These are phyloP conservation scores for Neolentinus lepideus DNA, from an alignment of 1,284 basidiomycete species.

Conservation along the genomic window DNA sequence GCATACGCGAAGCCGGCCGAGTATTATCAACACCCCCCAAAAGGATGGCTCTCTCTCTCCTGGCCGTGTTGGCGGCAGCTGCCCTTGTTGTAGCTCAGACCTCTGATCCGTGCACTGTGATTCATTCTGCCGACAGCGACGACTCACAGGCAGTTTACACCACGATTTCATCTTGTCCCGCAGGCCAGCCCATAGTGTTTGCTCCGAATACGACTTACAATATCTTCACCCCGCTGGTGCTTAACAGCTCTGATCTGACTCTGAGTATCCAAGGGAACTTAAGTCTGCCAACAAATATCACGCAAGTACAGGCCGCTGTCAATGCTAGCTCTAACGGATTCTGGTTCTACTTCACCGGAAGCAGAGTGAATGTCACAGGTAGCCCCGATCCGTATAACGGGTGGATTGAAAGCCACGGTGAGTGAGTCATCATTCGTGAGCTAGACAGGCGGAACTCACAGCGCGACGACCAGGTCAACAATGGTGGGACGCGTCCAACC, in stretches of 20 bases:
- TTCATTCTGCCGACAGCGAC: background rate
- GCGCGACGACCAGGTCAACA: slow-evolving; percentile 12
- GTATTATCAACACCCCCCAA: background rate
- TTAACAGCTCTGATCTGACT: background rate
- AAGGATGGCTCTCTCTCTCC: background rate
- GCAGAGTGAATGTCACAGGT: slow-evolving; percentile 50
- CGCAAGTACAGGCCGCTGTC: slow-evolving; percentile 35
- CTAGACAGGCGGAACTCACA: background rate
- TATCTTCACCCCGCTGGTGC: background rate
- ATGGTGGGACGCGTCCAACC: slow-evolving; percentile 56
- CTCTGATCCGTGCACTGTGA: background rate
- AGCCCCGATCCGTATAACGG: slow-evolving; percentile 47
- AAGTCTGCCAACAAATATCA: slow-evolving; percentile 44
- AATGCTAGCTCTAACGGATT: slow-evolving; percentile 18
- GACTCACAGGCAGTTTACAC: background rate
- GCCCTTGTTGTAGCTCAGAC: background rate
- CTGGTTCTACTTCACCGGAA: slow-evolving; percentile 36
- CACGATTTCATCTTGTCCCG: background rate
- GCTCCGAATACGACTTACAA: background rate
- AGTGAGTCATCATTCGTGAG: slow-evolving; percentile 15
- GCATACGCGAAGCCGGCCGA: background rate
- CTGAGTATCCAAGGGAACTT: slow-evolving; percentile 45
- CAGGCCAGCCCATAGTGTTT: background rate
- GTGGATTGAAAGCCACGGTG: slow-evolving; percentile 56
- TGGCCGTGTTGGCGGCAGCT: background rate